phyloP scores from a whole-genome alignment of 148 eudicot species.

The Rhododendron ferrugineum region DNA sequence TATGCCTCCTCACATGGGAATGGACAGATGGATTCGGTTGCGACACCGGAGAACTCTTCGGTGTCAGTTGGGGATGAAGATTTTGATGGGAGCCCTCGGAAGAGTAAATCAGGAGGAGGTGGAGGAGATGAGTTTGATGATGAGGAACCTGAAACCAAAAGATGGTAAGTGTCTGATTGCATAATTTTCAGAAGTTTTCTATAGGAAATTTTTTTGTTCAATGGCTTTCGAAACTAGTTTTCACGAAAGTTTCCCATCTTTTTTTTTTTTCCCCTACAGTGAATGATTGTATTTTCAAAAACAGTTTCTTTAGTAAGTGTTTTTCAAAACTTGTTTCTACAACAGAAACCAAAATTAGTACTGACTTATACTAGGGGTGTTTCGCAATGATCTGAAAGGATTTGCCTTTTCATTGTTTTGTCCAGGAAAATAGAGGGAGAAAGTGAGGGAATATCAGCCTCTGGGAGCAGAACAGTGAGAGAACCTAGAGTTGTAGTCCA shows the following conservation, averaged over 20 bases:
- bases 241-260: too few relatives aligned
- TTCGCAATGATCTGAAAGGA: neutral
- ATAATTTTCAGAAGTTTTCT: neutral
- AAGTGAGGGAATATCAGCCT: slow-evolving; percentile 57
- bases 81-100: slow-evolving; percentile 39
- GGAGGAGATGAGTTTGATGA: slow-evolving; percentile 30
- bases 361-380: neutral
- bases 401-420: neutral
- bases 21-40: slow-evolving; percentile 46
- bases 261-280: too few relatives aligned
- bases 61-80: slow-evolving; percentile 61
- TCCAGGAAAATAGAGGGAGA: slow-evolving; percentile 51
- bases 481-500: slow-evolving; percentile 86
- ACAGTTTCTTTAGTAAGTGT: too few relatives aligned
- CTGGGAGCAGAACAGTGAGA: slow-evolving; percentile 63
- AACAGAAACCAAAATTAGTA: neutral
- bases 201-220: too few relatives aligned
- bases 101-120: slow-evolving; percentile 20
- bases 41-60: slow-evolving; percentile 67
- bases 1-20: slow-evolving; percentile 28
- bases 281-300: too few relatives aligned
- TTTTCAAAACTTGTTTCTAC: too few relatives aligned
- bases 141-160: slow-evolving; percentile 28
- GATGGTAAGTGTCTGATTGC: neutral
- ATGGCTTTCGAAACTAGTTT: too few relatives aligned